Base-by-base conservation (phyloP, 1,284 basidiomycete species). In the Cryptococcus floricola region DNA sequence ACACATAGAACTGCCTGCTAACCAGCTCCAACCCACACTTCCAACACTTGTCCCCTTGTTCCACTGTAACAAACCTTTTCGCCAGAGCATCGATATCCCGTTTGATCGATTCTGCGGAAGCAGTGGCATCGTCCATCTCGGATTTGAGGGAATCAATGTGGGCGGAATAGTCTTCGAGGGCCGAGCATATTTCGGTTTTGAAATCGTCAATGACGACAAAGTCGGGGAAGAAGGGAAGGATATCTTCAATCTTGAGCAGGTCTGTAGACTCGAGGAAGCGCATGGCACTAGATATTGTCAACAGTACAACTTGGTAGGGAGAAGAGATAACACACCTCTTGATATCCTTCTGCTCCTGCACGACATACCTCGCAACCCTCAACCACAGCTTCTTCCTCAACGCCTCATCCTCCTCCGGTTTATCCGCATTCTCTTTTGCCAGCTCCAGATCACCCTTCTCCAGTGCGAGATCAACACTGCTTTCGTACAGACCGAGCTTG, bases 201-300 rank as follows among this genome's bases (percentile, higher is more conserved):
- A 98, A 98, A 72, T 98, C 94, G 74, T 98, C 96, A 66, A 99
- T 98, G 61, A 98, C 91, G 13, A 95, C 92, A 76, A 99, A 99
- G 78, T 98, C 95, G 2, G 96, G 95, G 85, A 99, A 98, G 85
- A 98, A 98, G 3, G 96, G 96, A 25, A 99, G 79, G 53, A 98
- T 95, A 71, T 99, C 96, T 75, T 99, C 96, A 63, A 99, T 95
- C 77, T 97, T 95, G 70, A 99, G 85, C 28, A 98, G 79, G 67
- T 93, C 88, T 0, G 95, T 96, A 58, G 90, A 88, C 68, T 96
- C 91, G 61, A 98, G 80, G 80, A 98, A 98, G 38, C 83, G 85
- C 91, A 98, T 98, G 16, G 95, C 96, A 51, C 93, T 96, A 66
- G 23, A 45, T 12, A 37, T 38, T 27, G 23, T 53, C 39, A 51